phyloP scores from a whole-genome alignment of 495 filamentous ascomycete species.

The Penicillium turbatum region DNA sequence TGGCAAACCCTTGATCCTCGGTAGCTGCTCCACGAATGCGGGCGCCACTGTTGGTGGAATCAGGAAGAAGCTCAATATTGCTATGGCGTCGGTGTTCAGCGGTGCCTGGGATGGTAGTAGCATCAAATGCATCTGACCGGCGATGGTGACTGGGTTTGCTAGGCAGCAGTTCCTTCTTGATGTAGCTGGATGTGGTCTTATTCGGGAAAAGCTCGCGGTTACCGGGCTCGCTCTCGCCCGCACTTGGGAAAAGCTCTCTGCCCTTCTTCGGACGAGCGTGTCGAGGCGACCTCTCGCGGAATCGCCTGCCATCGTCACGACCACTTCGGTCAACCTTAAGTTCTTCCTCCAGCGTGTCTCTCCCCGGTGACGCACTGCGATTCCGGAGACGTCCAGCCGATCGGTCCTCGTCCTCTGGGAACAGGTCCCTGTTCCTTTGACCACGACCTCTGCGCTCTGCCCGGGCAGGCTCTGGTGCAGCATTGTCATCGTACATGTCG shows the following conservation, averaged over 20 bases:
- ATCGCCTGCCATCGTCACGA: constrained; percentile 30
- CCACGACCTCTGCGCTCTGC: constrained; percentile 26
- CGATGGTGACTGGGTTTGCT: constrained; percentile 59
- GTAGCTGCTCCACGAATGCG: constrained; percentile 57
- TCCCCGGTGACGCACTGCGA: constrained; percentile 67
- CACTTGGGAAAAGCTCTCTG: constrained; percentile 45
- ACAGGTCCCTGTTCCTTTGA: constrained; percentile 51
- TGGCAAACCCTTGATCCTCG: constrained; percentile 56
- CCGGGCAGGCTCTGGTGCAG: constrained; percentile 23
- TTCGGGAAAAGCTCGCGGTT: constrained; percentile 48
- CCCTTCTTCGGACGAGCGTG: constrained; percentile 32
- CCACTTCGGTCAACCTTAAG: constrained; percentile 42
- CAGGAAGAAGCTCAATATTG: constrained; percentile 42
- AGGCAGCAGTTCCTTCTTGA: constrained; percentile 69
- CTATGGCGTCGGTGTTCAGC: constrained; percentile 23
- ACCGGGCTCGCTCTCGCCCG: constrained; percentile 17
- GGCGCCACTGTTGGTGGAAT: constrained; percentile 35
- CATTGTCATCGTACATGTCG: constrained; percentile 71
- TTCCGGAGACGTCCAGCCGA: constrained; percentile 50
- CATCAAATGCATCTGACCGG: constrained; percentile 61
- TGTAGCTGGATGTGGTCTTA: constrained; percentile 40
- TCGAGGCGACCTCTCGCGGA: constrained; percentile 43
- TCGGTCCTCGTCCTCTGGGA: constrained; percentile 38
- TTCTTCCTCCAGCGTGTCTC: constrained; percentile 56
- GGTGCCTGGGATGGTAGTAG: constrained; percentile 15